A percentile compares a stretch with the other conserved stretches of the same genome.
Conservation (phyloP, 331 rosid species). For the Pyracantha coccinea region DNA sequence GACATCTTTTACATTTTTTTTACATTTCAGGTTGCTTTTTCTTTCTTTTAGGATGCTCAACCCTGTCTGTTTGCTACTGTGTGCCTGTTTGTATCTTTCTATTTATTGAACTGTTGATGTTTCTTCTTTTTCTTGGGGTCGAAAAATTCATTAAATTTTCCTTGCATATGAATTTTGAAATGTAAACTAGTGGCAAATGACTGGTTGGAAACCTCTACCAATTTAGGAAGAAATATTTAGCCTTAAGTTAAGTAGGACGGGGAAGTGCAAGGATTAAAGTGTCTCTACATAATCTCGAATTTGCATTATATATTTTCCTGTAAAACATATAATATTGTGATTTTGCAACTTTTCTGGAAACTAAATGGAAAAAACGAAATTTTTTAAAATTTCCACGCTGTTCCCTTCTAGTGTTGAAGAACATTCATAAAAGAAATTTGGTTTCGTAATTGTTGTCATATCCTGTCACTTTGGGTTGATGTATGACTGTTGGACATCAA, state of each 20-base stretch:
- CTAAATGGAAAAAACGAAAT: background rate
- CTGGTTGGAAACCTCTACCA: background rate
- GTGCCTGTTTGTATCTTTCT: background rate
- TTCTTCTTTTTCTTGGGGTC: background rate
- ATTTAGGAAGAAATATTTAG: background rate
- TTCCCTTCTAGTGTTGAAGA: background rate
- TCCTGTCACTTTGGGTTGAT: background rate
- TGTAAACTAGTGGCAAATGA: background rate
- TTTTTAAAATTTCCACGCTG: background rate
- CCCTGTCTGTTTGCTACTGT: background rate
- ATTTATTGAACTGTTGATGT: background rate
- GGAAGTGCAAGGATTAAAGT: background rate
- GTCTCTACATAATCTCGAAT: too few species aligned
- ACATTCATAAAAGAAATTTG: background rate
- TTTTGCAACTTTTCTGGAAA: background rate
- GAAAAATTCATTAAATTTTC: background rate
- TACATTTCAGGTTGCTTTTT: background rate
- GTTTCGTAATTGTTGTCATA: background rate
- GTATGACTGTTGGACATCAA: background rate
- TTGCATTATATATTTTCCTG: too few species aligned
- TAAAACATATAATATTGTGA: background rate
- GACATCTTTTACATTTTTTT: constrained; percentile 6
- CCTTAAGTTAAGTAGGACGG: background rate
- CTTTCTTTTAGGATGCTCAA: background rate
- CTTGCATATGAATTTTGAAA: background rate